Evolutionary conservation across 176 grass and related monocot species (phyloP).

Genomic region (Phoenix dactylifera): DNA sequence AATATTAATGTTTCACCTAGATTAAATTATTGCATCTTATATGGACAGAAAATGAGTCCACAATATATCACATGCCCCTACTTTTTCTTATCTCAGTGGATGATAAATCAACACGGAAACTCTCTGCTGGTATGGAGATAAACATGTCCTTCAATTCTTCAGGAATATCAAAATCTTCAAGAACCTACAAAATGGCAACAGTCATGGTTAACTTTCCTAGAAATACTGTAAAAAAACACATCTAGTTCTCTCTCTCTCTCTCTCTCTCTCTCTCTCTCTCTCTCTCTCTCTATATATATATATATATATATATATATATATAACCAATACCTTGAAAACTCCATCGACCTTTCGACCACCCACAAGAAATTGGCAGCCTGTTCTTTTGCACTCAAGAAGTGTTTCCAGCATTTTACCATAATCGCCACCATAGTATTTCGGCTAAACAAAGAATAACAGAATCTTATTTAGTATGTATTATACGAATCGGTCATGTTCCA

Average conservation of each 20-base stretch:
- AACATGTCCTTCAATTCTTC: constrained; percentile 72
- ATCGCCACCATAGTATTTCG: constrained; percentile 85
- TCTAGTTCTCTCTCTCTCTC: background rate
- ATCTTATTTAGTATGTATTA: background rate
- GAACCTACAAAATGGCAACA: constrained; percentile 35
- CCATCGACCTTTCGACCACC: constrained; percentile 79
- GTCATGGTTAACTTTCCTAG: background rate
- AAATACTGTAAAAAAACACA: background rate
- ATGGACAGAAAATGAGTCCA: no score
- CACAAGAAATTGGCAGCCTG: constrained; percentile 73
- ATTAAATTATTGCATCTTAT: no score
- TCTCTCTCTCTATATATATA: no score
- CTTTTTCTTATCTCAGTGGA: constrained; percentile 70
- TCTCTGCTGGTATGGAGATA: constrained; percentile 64
- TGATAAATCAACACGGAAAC: constrained; percentile 74
- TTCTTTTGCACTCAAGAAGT: constrained; percentile 83
- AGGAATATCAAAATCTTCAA: constrained; percentile 78
- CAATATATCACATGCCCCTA: constrained; percentile 24
- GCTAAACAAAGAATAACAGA: constrained; percentile 26
- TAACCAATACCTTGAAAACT: constrained; percentile 76
- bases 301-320: background rate
- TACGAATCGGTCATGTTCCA: no score
- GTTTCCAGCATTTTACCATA: constrained; percentile 73
- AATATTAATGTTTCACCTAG: no score
- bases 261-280: no score